These are phyloP conservation scores for Puya raimondii DNA, from an alignment of 176 grass and related monocot species.

Conservation along the genomic window DNA sequence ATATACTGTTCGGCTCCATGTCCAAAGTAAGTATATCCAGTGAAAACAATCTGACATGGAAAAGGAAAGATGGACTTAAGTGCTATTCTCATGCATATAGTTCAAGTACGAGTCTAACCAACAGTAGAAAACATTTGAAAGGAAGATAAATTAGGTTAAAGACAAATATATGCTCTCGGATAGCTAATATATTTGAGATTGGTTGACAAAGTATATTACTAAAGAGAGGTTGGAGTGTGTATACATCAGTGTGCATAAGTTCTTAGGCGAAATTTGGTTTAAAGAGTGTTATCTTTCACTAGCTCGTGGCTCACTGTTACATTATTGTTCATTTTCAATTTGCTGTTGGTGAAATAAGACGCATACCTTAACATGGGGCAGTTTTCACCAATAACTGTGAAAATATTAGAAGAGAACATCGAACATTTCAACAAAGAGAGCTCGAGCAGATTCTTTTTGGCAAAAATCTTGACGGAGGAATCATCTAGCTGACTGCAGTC, in stretches of 20 bases:
- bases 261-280: too few species aligned
- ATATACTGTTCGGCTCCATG: slow-evolving; percentile 23
- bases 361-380: slow-evolving; percentile 62
- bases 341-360: neutral
- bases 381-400: slow-evolving; percentile 37
- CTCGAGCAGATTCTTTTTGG: slow-evolving; percentile 51
- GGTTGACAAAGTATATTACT: too few species aligned
- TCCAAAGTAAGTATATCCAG: slow-evolving; percentile 19
- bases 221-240: too few species aligned
- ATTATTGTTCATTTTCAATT: too few species aligned
- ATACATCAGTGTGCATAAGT: too few species aligned
- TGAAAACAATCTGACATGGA: slow-evolving; percentile 30
- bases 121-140: neutral
- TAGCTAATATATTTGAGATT: too few species aligned
- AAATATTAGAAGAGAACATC: slow-evolving; percentile 48
- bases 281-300: too few species aligned
- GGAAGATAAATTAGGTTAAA: too few species aligned
- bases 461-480: slow-evolving; percentile 39
- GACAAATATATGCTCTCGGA: too few species aligned
- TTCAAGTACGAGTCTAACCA: neutral
- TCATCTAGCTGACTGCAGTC: slow-evolving; percentile 69
- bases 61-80: neutral
- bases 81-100: neutral
- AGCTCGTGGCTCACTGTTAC: too few species aligned
- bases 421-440: slow-evolving; percentile 67